Conservation (phyloP, 768 basidiomycete genomes). For the Tephrocybe sp. region DNA sequence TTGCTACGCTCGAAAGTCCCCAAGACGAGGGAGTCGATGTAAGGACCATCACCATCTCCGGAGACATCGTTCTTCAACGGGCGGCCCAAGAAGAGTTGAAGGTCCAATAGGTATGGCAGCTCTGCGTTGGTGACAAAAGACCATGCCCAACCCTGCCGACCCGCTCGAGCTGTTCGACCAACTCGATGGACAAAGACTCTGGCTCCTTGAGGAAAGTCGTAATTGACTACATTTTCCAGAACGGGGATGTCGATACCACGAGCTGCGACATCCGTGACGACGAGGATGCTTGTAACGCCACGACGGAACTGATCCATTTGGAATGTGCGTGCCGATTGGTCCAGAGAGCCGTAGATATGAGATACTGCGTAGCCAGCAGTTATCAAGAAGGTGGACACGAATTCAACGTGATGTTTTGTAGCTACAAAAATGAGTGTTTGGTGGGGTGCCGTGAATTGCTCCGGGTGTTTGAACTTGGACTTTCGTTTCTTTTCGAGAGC, state of each 20-base stretch:
- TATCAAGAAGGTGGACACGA: constrained; percentile 74
- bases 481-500: constrained; percentile 38
- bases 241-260: constrained; percentile 98
- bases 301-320: constrained; percentile 92
- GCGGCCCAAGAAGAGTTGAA: constrained; percentile 88
- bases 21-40: constrained; percentile 72
- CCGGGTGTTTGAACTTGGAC: constrained; percentile 51
- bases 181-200: constrained; percentile 96
- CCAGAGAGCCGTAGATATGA: constrained; percentile 93
- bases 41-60: constrained; percentile 55
- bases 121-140: constrained; percentile 87
- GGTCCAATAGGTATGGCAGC: constrained; percentile 86
- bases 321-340: constrained; percentile 83
- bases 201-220: constrained; percentile 94
- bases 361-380: constrained; percentile 88
- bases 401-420: constrained; percentile 99
- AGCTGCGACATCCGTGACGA: constrained; percentile 98
- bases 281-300: constrained; percentile 77
- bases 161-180: constrained; percentile 94
- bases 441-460: constrained; percentile 64
- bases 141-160: constrained; percentile 95
- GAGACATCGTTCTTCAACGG: constrained; percentile 61
- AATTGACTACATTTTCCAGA: constrained; percentile 95
- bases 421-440: constrained; percentile 95
- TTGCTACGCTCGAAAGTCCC: constrained; percentile 80